Conservation (phyloP, 371 early-diverging fungal genomes). For the Mortierella sp. region DNA sequence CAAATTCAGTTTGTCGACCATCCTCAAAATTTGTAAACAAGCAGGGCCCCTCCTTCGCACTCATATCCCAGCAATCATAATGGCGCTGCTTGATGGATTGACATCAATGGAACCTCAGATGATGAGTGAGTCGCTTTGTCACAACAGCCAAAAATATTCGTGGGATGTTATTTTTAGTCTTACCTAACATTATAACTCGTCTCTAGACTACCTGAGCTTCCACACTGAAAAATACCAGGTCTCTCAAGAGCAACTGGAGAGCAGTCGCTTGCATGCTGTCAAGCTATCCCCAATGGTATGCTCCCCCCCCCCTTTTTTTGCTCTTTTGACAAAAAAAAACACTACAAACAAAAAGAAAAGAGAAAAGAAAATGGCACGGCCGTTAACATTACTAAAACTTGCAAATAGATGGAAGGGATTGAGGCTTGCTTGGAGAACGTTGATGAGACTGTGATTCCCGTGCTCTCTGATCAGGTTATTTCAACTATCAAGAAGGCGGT, state of each 20-base stretch:
- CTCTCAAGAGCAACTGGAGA: conserved; percentile 90
- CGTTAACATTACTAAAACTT: background rate
- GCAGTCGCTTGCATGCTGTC: conserved; percentile 76
- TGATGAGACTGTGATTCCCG: conserved; percentile 75
- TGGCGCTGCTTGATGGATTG: conserved; percentile 84
- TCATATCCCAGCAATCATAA: conserved; percentile 79
- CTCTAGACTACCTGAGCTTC: conserved; percentile 87
- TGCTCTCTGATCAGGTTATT: conserved; percentile 75
- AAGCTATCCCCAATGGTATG: conserved; percentile 82
- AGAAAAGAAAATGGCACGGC: too few species aligned
- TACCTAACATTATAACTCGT: conserved; percentile 17
- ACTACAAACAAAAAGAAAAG: too few species aligned
- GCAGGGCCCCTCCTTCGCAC: conserved; percentile 80
- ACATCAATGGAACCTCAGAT: conserved; percentile 83
- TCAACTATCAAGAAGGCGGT: conserved; percentile 85
- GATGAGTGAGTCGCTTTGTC: conserved; percentile 62
- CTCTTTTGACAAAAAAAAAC: too few species aligned
- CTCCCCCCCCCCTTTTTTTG: too few species aligned
- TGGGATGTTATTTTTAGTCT: background rate
- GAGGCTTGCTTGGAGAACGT: conserved; percentile 84
- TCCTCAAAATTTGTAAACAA: conserved; percentile 86
- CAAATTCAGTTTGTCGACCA: conserved; percentile 82
- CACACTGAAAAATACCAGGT: conserved; percentile 90
- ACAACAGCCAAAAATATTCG: background rate
- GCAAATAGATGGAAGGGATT: conserved; percentile 80